Conservation (phyloP, 495 filamentous ascomycete genomes). For the Aspergillus leporis region DNA sequence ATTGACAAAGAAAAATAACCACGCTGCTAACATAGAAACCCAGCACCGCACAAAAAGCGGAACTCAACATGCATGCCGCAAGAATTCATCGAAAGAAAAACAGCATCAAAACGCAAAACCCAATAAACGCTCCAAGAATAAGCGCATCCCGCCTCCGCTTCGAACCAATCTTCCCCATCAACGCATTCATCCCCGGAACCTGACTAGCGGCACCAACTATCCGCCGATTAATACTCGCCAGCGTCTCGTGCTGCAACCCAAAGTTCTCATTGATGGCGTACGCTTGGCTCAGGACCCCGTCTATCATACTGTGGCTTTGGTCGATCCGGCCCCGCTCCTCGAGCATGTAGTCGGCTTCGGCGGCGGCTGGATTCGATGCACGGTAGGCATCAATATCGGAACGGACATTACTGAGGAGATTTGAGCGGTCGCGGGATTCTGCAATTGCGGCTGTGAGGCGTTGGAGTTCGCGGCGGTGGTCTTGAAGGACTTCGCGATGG, state of each 20-base stretch:
- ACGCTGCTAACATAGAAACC: not conserved
- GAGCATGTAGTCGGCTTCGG: slow-evolving; percentile 95
- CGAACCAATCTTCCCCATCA: slow-evolving; percentile 91
- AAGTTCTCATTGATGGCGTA: slow-evolving; percentile 97
- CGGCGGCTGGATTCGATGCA: slow-evolving; percentile 72
- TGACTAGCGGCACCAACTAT: slow-evolving; percentile 86
- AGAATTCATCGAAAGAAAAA: slow-evolving; percentile 78
- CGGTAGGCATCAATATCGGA: slow-evolving; percentile 90
- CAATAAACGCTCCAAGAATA: slow-evolving; percentile 87
- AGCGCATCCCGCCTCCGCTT: slow-evolving; percentile 96
- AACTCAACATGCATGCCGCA: too few species aligned
- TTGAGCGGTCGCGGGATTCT: slow-evolving; percentile 78
- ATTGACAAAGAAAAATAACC: slow-evolving; percentile 9
- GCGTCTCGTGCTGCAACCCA: slow-evolving; percentile 77
- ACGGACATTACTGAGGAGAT: slow-evolving; percentile 88
- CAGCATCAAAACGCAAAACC: slow-evolving; percentile 84
- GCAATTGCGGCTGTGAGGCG: slow-evolving; percentile 68
- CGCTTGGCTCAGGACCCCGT: slow-evolving; percentile 91
- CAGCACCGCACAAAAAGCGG: slow-evolving; percentile 5
- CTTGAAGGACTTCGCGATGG: slow-evolving; percentile 83
- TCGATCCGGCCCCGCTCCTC: slow-evolving; percentile 85
- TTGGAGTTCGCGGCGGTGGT: slow-evolving; percentile 80
- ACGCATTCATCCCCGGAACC: slow-evolving; percentile 87
- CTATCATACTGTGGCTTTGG: slow-evolving; percentile 80
- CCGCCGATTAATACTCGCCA: slow-evolving; percentile 82